phyloP scores from a whole-genome alignment of 2,329 filamentous ascomycete species.

The Coleophoma eucalyptorum region DNA sequence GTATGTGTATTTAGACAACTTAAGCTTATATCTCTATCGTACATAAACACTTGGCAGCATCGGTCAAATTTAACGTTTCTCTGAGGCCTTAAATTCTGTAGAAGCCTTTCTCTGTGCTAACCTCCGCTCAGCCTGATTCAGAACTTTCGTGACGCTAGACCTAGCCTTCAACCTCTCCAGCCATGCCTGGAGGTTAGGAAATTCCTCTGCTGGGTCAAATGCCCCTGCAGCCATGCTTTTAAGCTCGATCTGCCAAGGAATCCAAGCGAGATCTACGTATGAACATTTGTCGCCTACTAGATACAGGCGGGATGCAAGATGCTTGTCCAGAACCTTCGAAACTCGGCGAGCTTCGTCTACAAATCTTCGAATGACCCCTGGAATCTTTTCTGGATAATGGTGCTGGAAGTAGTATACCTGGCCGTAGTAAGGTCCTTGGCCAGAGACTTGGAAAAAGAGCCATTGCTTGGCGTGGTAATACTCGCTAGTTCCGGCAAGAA shows the following conservation, averaged over 20 bases:
- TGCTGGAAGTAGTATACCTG: slow-evolving; percentile 25
- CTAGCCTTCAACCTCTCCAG: slow-evolving; percentile 1
- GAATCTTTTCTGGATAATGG: slow-evolving; percentile 33
- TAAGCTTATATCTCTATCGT: too few relatives aligned
- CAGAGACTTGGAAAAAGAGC: slow-evolving; percentile 32
- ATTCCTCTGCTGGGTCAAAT: slow-evolving; percentile 3
- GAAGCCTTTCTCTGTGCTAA: too few relatives aligned
- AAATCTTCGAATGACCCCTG: slow-evolving; percentile 37
- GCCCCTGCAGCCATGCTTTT: neutral
- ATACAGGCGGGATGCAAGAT: slow-evolving; percentile 24
- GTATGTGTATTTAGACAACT: too few relatives aligned
- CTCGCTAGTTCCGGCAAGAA: slow-evolving; percentile 20
- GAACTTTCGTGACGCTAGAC: neutral
- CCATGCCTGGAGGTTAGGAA: slow-evolving; percentile 3
- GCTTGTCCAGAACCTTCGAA: slow-evolving; percentile 34
- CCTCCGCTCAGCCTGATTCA: neutral
- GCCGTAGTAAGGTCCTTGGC: slow-evolving; percentile 35
- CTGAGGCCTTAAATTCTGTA: too few relatives aligned
- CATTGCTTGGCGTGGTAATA: slow-evolving; percentile 29
- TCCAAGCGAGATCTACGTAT: slow-evolving; percentile 27
- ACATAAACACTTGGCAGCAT: too few relatives aligned
- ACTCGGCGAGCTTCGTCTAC: slow-evolving; percentile 30
- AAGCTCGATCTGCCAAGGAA: neutral
- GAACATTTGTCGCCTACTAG: slow-evolving; percentile 32
- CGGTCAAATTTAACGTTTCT: too few relatives aligned